phyloP scores from a whole-genome alignment of 176 grass and related monocot species.

The Calamus simplicifolius region DNA sequence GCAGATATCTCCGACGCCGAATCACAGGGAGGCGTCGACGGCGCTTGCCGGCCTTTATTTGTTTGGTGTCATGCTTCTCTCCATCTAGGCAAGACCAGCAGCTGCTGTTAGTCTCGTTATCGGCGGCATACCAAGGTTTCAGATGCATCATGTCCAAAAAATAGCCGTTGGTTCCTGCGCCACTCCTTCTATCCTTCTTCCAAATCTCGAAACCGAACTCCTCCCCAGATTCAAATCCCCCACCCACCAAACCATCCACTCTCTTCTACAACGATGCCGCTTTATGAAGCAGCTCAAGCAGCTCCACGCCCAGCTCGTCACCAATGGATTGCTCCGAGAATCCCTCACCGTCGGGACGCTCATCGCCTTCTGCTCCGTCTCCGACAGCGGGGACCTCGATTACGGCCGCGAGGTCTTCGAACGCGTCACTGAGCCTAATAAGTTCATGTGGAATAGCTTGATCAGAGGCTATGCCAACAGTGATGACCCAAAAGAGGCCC shows the following conservation, averaged over 20 bases:
- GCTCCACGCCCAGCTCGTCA: slow-evolving; percentile 11
- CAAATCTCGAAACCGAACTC: background rate
- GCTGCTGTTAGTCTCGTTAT: too few species aligned
- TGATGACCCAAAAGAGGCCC: background rate
- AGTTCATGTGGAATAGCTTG: slow-evolving; percentile 14
- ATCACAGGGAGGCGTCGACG: too few species aligned
- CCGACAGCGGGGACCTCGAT: slow-evolving; percentile 3
- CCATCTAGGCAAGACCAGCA: too few species aligned
- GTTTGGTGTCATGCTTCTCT: too few species aligned
- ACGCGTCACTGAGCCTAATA: background rate
- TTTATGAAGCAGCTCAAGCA: slow-evolving; percentile 11
- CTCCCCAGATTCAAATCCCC: background rate
- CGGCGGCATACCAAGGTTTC: too few species aligned
- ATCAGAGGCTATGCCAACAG: slow-evolving; percentile 5
- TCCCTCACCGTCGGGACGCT: background rate
- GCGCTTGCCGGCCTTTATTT: too few species aligned
- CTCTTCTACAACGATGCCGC: background rate
- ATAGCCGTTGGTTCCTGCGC: background rate
- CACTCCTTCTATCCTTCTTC: background rate
- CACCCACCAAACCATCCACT: background rate
- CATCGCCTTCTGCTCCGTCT: slow-evolving; percentile 5
- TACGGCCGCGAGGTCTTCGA: slow-evolving; percentile 12
- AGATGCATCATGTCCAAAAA: too few species aligned
- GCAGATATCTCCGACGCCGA: too few species aligned
- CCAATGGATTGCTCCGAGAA: background rate